These are phyloP conservation scores for Pogostemon cablin DNA, from an alignment of 257 asterid species.

Conservation along the genomic window DNA sequence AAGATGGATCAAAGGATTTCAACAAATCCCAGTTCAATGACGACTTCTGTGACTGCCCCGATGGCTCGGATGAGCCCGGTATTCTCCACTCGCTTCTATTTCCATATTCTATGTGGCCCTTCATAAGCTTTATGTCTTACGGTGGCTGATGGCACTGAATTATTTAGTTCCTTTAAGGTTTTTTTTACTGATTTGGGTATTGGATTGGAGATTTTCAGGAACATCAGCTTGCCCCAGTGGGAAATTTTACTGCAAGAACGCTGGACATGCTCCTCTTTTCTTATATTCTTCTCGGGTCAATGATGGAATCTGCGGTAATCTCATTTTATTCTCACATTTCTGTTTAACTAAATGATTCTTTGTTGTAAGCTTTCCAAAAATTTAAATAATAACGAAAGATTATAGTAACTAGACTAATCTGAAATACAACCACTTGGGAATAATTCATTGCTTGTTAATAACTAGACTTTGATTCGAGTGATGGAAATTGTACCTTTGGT, in stretches of 20 bases:
- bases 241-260: conserved; percentile 81
- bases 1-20: conserved; percentile 77
- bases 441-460: background rate
- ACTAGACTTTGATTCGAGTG: background rate
- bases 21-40: conserved; percentile 78
- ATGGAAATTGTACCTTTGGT: conserved; percentile 8
- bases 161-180: background rate
- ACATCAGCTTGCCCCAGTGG: conserved; percentile 97
- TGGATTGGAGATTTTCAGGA: conserved; percentile 59
- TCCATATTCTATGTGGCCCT: background rate
- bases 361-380: background rate
- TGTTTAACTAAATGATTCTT: conserved; percentile 4
- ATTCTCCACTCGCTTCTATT: conserved; percentile 23
- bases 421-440: background rate
- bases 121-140: background rate
- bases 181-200: conserved; percentile 18
- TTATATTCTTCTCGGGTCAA: conserved; percentile 88
- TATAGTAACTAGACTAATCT: conserved; percentile 8
- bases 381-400: background rate
- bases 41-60: conserved; percentile 93
- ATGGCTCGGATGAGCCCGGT: conserved; percentile 99
- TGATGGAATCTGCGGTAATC: conserved; percentile 92
- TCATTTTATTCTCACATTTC: background rate
- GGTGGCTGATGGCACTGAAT: background rate
- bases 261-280: conserved; percentile 70